Evolutionary conservation across 805 yeast species (phyloP).

Genomic region (Helenozyma baotianmanensis): DNA sequence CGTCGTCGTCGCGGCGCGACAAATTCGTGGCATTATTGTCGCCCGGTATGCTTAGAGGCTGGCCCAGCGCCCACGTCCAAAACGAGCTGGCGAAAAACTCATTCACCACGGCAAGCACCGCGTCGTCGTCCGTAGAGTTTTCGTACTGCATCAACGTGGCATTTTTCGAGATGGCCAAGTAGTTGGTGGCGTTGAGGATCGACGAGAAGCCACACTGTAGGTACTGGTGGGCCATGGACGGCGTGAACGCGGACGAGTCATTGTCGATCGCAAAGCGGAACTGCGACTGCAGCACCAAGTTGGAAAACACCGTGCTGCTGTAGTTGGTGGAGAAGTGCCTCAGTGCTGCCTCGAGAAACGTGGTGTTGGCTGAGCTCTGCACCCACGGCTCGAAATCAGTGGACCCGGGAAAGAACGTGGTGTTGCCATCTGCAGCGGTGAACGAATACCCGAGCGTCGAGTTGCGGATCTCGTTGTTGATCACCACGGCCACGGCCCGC

Average conservation of each 20-base stretch:
- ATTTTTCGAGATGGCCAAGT: neutral
- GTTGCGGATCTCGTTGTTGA: slow-evolving; percentile 18
- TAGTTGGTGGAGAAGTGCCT: neutral
- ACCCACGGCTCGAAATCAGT: slow-evolving; percentile 8
- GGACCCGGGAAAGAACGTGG: slow-evolving; percentile 12
- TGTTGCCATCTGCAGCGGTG: slow-evolving; percentile 17
- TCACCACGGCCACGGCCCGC: slow-evolving; percentile 25
- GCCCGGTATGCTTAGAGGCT: slow-evolving; percentile 50
- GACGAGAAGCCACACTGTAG: slow-evolving; percentile 64
- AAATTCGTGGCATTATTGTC: slow-evolving; percentile 5
- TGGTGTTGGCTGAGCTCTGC: slow-evolving; percentile 1
- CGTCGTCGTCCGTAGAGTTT: slow-evolving; percentile 12
- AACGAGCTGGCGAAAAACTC: slow-evolving; percentile 28
- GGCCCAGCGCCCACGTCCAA: slow-evolving; percentile 74
- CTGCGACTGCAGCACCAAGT: slow-evolving; percentile 11
- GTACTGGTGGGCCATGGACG: slow-evolving; percentile 31
- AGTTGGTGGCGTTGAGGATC: slow-evolving; percentile 41
- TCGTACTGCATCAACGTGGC: neutral
- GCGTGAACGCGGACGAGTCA: slow-evolving; percentile 32
- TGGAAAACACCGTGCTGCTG: slow-evolving; percentile 1
- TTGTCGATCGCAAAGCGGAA: slow-evolving; percentile 35
- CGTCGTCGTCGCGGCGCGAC: slow-evolving; percentile 2
- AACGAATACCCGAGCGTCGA: slow-evolving; percentile 19
- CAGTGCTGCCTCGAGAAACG: neutral
- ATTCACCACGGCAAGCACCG: slow-evolving; percentile 23